Evolutionary conservation across 2,329 filamentous ascomycete species (phyloP).

Genomic region (Domatiomyces globalis): DNA sequence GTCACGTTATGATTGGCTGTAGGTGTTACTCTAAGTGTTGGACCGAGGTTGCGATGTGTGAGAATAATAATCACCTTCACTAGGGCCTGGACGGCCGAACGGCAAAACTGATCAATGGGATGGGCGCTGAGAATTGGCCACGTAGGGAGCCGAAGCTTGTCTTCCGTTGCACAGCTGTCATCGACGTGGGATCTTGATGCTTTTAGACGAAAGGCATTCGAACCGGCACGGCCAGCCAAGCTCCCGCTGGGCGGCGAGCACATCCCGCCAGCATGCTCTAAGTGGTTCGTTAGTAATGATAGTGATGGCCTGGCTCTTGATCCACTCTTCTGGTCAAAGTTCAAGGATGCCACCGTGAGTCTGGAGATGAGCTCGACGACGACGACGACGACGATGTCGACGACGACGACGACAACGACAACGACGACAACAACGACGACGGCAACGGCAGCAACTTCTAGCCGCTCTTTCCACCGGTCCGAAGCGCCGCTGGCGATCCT

Average conservation of each 20-base stretch:
- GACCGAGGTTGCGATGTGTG: too few species aligned
- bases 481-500: conserved; percentile 47
- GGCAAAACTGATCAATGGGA: too few species aligned
- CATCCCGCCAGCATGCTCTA: conserved; percentile 38
- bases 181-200: conserved; percentile 24
- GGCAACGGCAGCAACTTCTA: conserved; percentile 1
- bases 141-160: not conserved
- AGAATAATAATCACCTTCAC: too few species aligned
- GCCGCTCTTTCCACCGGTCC: conserved; percentile 31
- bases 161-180: not conserved
- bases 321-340: conserved; percentile 21
- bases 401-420: not conserved
- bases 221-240: conserved; percentile 38
- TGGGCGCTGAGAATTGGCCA: too few species aligned
- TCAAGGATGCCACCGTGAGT: conserved; percentile 39
- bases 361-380: conserved; percentile 40
- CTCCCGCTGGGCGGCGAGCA: conserved; percentile 32
- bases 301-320: conserved; percentile 8
- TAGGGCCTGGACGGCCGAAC: too few species aligned
- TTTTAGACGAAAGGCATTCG: conserved; percentile 43
- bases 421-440: not conserved
- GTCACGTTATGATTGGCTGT: too few species aligned
- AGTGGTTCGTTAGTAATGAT: conserved; percentile 43
- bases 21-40: too few species aligned
- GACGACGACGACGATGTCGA: not conserved